Conservation (phyloP, 345 rosid genomes). For the Populus ilicifolia region DNA sequence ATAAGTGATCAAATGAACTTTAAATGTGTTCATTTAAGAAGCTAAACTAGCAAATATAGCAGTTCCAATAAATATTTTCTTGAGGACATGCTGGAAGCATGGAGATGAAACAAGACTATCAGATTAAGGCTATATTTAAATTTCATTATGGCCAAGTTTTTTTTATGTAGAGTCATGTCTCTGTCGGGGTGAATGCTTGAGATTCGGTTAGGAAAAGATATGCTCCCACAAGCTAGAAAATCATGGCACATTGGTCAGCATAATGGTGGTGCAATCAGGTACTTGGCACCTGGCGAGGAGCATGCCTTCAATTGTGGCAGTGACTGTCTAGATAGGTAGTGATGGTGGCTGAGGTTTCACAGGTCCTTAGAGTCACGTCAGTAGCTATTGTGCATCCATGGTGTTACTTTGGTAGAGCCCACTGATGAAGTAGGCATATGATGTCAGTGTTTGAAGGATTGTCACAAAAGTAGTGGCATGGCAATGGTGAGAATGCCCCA, state of each 20-base stretch:
- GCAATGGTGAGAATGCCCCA: not conserved
- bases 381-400: not conserved
- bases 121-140: not conserved
- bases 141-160: not conserved
- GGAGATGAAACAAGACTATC: not conserved
- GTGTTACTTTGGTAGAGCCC: not conserved
- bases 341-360: not conserved
- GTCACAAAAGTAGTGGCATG: not conserved
- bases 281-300: not conserved
- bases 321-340: not conserved
- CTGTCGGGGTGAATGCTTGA: not conserved
- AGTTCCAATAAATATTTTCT: not conserved
- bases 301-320: not conserved
- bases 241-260: not conserved
- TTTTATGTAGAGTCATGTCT: not conserved
- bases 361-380: not conserved
- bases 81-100: not conserved
- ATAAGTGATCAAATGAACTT: not conserved
- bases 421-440: not conserved
- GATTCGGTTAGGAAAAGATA: not conserved
- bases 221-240: not conserved
- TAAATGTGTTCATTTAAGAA: not conserved
- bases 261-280: not conserved
- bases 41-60: not conserved
- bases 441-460: not conserved